Conservation (phyloP, 2,329 filamentous ascomycete genomes). For the Neonectria sp. region DNA sequence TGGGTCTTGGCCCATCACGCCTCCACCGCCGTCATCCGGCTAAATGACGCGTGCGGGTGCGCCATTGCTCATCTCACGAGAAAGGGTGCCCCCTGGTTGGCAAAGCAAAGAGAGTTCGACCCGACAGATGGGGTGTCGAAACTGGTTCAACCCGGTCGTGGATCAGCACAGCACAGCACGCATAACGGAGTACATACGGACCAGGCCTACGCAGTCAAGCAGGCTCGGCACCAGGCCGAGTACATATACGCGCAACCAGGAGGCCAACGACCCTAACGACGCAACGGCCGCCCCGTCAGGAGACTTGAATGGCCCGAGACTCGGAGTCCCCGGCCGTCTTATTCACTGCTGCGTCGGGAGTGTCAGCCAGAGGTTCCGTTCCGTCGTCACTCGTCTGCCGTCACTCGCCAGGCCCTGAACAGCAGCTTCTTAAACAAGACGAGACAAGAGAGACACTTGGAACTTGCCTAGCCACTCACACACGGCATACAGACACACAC, state of each 20-base stretch:
- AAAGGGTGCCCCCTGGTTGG: constrained; percentile 40
- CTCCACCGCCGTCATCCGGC: constrained; percentile 31
- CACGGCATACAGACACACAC: neutral
- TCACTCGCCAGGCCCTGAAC: neutral
- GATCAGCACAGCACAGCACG: constrained; percentile 17
- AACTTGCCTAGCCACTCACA: neutral
- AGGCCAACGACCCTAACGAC: constrained; percentile 12
- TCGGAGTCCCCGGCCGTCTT: constrained; percentile 3
- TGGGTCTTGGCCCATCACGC: neutral
- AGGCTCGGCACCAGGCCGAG: neutral
- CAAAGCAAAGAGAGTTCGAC: constrained; percentile 23
- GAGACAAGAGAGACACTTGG: neutral
- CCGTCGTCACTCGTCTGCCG: neutral
- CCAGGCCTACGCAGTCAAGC: no score
- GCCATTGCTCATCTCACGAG: constrained; percentile 37
- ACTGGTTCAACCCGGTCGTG: constrained; percentile 4
- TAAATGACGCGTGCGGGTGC: constrained; percentile 45
- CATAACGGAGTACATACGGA: neutral
- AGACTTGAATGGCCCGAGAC: constrained; percentile 4
- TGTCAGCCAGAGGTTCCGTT: neutral
- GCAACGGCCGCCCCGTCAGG: constrained; percentile 6
- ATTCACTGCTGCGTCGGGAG: neutral
- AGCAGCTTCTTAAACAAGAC: neutral
- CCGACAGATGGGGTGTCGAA: constrained; percentile 21
- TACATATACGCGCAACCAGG: constrained; percentile 1